phyloP scores from a whole-genome alignment of 805 yeast genomes.

The Vanderwaltozyma verrucispora region DNA sequence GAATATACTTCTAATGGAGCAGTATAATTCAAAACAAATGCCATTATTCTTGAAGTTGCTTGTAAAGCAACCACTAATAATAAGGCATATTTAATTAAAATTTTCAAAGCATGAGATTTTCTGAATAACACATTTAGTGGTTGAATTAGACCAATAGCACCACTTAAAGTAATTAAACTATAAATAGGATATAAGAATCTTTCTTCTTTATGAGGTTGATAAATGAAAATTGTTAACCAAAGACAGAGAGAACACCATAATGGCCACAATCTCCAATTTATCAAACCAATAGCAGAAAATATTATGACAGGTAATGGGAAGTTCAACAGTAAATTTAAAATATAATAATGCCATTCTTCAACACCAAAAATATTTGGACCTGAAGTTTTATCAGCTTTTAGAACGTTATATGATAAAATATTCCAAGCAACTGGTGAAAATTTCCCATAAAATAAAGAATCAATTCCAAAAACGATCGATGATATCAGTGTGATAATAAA shows the following conservation, averaged over 20 bases:
- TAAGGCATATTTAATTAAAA: constrained; percentile 9
- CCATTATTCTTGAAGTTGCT: constrained; percentile 44
- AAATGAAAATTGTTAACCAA: constrained; percentile 58
- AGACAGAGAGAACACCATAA: constrained; percentile 42
- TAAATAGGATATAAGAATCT: constrained; percentile 82
- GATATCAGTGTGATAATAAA: constrained; percentile 13
- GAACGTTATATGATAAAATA: constrained; percentile 74
- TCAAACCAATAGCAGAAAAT: constrained; percentile 22
- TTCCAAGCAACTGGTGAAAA: constrained; percentile 66
- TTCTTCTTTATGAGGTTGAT: constrained; percentile 90
- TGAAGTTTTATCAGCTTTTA: constrained; percentile 47
- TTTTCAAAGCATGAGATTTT: constrained; percentile 3
- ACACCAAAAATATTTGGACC: constrained; percentile 91
- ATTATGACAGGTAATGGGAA: constrained; percentile 41
- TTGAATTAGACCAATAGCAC: constrained; percentile 38
- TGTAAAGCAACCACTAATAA: constrained; percentile 11
- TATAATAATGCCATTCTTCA: constrained; percentile 68
- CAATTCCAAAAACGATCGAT: constrained; percentile 30
- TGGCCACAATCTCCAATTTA: constrained; percentile 22
- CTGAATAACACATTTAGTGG: constrained; percentile 6
- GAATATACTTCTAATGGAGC: constrained; percentile 59
- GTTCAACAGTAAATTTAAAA: constrained; percentile 58
- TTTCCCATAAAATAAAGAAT: constrained; percentile 52
- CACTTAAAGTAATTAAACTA: constrained; percentile 53
- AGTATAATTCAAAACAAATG: constrained; percentile 54